A percentile compares a stretch with the other conserved stretches of the same genome.
Evolutionary conservation across 2,329 filamentous ascomycete genomes (phyloP).

Genomic region (Neonectria neomacrospora): DNA sequence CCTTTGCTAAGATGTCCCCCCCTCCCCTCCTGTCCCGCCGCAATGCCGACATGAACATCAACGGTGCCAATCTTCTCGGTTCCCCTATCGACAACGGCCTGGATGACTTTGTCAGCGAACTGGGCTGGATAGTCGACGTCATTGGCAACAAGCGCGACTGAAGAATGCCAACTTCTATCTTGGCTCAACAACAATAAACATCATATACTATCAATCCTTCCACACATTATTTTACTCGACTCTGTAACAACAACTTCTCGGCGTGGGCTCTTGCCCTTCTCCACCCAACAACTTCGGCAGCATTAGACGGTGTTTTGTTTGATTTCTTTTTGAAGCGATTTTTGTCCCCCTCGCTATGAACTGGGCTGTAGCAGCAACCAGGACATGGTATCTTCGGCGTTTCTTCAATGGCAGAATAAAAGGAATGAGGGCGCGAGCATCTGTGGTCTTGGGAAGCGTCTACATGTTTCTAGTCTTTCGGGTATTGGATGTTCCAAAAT

Average conservation of each 20-base stretch:
- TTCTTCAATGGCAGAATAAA: conserved; percentile 24
- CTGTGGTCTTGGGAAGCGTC: conserved; percentile 9
- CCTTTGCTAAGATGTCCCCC: conserved; percentile 39
- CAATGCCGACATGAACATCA: conserved; percentile 35
- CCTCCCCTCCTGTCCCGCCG: conserved; percentile 41
- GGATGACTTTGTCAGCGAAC: conserved; percentile 57
- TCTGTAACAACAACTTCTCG: conserved; percentile 25
- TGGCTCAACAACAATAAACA: conserved; percentile 7
- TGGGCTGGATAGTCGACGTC: conserved; percentile 63
- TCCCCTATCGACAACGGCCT: conserved; percentile 52
- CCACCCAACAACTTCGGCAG: conserved; percentile 24
- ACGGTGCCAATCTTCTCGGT: conserved; percentile 46
- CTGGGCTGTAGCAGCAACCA: conserved; percentile 17
- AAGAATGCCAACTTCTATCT: conserved; percentile 9
- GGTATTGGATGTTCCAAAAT: conserved; percentile 10
- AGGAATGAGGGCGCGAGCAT: conserved; percentile 19
- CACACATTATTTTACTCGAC: conserved; percentile 16
- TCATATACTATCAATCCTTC: neutral
- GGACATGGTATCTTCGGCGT: conserved; percentile 37
- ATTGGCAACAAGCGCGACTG: conserved; percentile 52
- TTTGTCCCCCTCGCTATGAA: conserved; percentile 16
- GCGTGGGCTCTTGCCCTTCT: conserved; percentile 20
- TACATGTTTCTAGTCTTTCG: conserved; percentile 17
- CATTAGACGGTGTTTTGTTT: conserved; percentile 39
- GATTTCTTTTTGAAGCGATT: conserved; percentile 19